phyloP scores from a whole-genome alignment of 164 flowering plant genomes.

The Echeveria elegans region DNA sequence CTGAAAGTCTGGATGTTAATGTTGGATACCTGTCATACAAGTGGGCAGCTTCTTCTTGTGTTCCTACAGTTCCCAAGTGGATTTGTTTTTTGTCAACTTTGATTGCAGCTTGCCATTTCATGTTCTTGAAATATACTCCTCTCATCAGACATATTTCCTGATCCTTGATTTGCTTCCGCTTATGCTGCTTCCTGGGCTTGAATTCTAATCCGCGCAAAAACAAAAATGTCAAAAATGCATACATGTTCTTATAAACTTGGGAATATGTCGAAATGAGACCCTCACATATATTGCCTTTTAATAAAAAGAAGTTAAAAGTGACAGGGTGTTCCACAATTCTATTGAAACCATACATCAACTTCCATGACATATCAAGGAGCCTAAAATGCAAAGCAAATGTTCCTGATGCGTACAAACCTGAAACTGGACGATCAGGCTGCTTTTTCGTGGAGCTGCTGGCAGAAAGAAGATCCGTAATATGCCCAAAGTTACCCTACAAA shows the following conservation, averaged over 20 bases:
- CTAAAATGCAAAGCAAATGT: neutral
- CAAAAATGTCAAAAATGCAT: neutral
- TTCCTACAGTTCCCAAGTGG: constrained; percentile 88
- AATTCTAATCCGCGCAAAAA: constrained; percentile 26
- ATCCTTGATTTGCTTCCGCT: constrained; percentile 59
- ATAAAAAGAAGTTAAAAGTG: neutral
- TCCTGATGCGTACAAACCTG: constrained; percentile 21
- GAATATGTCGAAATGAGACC: too few species aligned
- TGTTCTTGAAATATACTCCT: constrained; percentile 92
- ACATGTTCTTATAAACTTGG: neutral
- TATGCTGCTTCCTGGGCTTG: constrained; percentile 68
- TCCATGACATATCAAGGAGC: too few species aligned
- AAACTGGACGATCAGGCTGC: constrained; percentile 16
- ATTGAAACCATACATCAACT: neutral
- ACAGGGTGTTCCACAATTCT: neutral
- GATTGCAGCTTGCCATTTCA: constrained; percentile 99
- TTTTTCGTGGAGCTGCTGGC: constrained; percentile 37
- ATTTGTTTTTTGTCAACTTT: constrained; percentile 97
- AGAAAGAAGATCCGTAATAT: constrained; percentile 32
- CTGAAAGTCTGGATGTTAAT: neutral
- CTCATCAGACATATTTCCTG: constrained; percentile 77
- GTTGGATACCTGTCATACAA: constrained; percentile 79
- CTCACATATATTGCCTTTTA: too few species aligned
- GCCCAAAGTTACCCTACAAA: neutral
- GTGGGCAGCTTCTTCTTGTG: constrained; percentile 90